Base-by-base conservation (phyloP, 495 filamentous ascomycete genomes). In the Achaetomiella virescens region DNA sequence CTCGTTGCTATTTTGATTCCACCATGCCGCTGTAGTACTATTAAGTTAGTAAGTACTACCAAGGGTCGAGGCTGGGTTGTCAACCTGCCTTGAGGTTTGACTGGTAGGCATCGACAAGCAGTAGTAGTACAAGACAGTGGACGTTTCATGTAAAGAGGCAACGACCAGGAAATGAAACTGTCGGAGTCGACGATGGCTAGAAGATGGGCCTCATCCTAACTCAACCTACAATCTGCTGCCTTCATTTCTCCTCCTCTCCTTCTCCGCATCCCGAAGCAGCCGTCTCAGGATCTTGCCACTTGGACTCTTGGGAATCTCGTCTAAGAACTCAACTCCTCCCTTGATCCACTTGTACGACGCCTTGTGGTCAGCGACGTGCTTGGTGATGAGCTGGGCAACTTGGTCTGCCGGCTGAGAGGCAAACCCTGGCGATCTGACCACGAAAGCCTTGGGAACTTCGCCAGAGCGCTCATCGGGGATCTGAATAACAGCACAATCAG, bases 241-340 rank as follows among this genome's bases (percentile, higher is more conserved):
- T 4, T 84, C 87, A 46, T 79, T 74, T 49, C 77, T 77, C 63
- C 83, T 78, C 67, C 84, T 77, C 66, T 84, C 87, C 71, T 77
- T 88, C 69, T 92, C 89, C 67, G 81, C 79, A 65, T 97, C 92
- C 35, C 89, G 80, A 52, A 97, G 70, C 60, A 95, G 61, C 18
- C 89, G 78, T 36, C 91, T 75, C 65, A 97, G 67, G 60, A 97
- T 96, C 84, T 97, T 96, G 12, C 91, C 91, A 66, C 86, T 90
- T 0, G 92, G 61, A n/a, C 88, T 95, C 78, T 96, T 96, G 18
- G 92, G 91, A 54, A 97, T 80, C 33, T 64, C 72, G 52, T 85
- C 81, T 20, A 85, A 66, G 63, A 97, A 97, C 63, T 85, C 80
- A 9, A 96, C 76, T 4, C 91, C 90, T 3, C 90, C 91, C 69